phyloP scores from a whole-genome alignment of 2,329 filamentous ascomycete species.

The Lachnum nothofagi region DNA sequence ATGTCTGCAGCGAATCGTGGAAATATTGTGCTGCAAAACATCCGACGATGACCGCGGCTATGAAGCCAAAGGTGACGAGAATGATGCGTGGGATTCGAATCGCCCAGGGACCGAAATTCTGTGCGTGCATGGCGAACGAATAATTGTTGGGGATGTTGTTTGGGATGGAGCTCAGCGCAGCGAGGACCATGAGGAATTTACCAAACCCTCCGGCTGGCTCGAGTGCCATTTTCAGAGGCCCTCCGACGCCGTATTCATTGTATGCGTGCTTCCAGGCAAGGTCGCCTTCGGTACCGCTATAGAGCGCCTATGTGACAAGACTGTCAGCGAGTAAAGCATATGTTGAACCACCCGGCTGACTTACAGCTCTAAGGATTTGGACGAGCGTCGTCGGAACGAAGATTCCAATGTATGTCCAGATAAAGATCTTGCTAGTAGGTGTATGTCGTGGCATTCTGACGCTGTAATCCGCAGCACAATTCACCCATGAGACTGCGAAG shows the following conservation, averaged over 20 bases:
- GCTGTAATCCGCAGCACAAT: constrained; percentile 10
- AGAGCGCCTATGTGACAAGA: neutral
- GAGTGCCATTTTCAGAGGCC: constrained; percentile 9
- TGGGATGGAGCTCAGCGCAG: constrained; percentile 11
- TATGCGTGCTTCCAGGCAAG: constrained; percentile 10
- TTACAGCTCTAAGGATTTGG: constrained; percentile 3
- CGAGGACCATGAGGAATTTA: constrained; percentile 9
- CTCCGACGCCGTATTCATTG: constrained; percentile 5
- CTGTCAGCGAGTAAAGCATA: neutral
- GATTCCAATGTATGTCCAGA: constrained; percentile 3
- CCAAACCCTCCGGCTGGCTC: constrained; percentile 12
- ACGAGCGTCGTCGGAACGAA: constrained; percentile 7
- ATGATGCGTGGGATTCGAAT: constrained; percentile 9
- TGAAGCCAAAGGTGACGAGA: constrained; percentile 7
- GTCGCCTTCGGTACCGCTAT: constrained; percentile 4
- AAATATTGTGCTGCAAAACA: constrained; percentile 10
- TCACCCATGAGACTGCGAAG: constrained; percentile 9
- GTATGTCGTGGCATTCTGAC: constrained; percentile 10
- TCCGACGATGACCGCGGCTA: constrained; percentile 10
- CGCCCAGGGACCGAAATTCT: constrained; percentile 14
- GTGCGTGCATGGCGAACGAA: constrained; percentile 13
- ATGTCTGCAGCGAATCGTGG: constrained; percentile 49
- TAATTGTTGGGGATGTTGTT: constrained; percentile 16
- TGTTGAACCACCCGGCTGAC: neutral
- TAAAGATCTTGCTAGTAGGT: constrained; percentile 9